These are phyloP conservation scores for Heimioporus sp. DNA, from an alignment of 768 basidiomycete species.

Conservation along the genomic window DNA sequence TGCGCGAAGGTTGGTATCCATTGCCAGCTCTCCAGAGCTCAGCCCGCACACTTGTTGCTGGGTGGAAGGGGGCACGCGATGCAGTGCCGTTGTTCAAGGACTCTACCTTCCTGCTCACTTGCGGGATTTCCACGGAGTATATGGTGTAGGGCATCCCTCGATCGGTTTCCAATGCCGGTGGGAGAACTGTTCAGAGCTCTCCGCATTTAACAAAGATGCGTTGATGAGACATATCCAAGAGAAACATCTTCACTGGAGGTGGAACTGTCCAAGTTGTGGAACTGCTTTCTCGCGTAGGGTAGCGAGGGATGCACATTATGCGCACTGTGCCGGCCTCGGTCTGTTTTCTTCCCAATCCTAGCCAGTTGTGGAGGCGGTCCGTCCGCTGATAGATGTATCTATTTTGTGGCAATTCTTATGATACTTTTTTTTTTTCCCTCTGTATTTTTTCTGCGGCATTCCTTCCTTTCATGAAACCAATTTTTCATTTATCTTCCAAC, in stretches of 20 bases:
- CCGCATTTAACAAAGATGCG: slow-evolving; percentile 15
- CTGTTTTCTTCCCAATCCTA: neutral
- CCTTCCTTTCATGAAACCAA: neutral
- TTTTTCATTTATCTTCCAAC: slow-evolving; percentile 3
- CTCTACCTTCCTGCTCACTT: slow-evolving; percentile 15
- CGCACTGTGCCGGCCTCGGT: slow-evolving; percentile 8
- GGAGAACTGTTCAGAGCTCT: slow-evolving; percentile 22
- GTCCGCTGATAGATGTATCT: slow-evolving; percentile 6
- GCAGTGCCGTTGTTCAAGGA: slow-evolving; percentile 17
- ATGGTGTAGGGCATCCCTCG: slow-evolving; percentile 1
- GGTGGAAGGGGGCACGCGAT: slow-evolving; percentile 13
- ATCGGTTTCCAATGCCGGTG: slow-evolving; percentile 19
- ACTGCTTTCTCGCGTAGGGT: slow-evolving; percentile 10
- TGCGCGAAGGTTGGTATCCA: slow-evolving; percentile 20
- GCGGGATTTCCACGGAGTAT: slow-evolving; percentile 19
- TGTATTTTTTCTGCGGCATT: neutral
- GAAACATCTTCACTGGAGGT: slow-evolving; percentile 23
- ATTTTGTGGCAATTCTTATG: neutral
- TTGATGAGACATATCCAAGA: slow-evolving; percentile 27
- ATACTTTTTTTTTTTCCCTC: neutral
- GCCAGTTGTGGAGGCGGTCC: slow-evolving; percentile 2
- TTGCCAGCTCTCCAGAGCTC: slow-evolving; percentile 29
- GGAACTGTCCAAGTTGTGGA: slow-evolving; percentile 25
- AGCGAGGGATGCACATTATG: slow-evolving; percentile 19
- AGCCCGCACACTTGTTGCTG: slow-evolving; percentile 24